These are phyloP conservation scores for Bryoglossum gracile DNA, from an alignment of 495 filamentous ascomycete species.

Conservation along the genomic window DNA sequence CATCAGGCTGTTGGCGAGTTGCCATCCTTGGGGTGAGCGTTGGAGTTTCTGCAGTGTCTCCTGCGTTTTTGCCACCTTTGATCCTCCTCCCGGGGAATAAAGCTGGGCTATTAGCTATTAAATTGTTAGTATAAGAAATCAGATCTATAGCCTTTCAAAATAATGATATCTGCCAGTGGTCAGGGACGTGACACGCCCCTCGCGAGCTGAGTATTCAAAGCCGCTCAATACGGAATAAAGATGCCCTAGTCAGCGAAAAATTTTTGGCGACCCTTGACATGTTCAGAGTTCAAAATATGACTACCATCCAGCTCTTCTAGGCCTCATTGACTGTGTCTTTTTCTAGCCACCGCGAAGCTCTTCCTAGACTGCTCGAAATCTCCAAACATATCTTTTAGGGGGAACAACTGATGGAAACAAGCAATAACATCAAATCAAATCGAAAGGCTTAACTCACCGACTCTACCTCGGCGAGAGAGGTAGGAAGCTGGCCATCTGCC, in stretches of 20 bases:
- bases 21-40: constrained; percentile 73
- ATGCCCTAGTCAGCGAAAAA: too few species aligned
- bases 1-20: constrained; percentile 69
- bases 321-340: too few species aligned
- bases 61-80: constrained; percentile 60
- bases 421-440: neutral
- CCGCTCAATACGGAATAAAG: too few species aligned
- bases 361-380: too few species aligned
- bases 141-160: too few species aligned
- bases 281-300: neutral
- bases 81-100: constrained; percentile 59
- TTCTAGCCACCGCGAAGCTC: too few species aligned
- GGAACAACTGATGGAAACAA: neutral
- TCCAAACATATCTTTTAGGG: too few species aligned
- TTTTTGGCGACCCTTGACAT: too few species aligned
- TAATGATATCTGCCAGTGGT: too few species aligned
- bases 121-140: constrained; percentile 6
- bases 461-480: constrained; percentile 36
- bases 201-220: too few species aligned
- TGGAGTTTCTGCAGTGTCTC: constrained; percentile 71
- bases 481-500: constrained; percentile 22
- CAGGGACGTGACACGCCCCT: too few species aligned
- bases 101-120: constrained; percentile 55
- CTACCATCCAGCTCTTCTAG: neutral
- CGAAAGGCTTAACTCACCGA: constrained; percentile 24